Conservation (phyloP, 108 stramenopile species). For the Nitzschia palea region DNA sequence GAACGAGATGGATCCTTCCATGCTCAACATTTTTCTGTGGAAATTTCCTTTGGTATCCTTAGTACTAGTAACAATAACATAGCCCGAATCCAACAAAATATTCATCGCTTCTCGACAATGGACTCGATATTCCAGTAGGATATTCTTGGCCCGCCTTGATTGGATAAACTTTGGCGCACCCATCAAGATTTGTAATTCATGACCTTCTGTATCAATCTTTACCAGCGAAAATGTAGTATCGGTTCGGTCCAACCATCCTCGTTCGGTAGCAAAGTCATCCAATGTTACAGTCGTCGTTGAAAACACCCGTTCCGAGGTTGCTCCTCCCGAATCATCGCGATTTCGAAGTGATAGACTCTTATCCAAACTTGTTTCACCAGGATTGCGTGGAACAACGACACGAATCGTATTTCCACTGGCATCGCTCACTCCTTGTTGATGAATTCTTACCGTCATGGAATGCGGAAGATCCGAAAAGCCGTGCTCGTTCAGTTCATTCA, state of each 20-base stretch:
- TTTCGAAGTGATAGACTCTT: no score
- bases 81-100: neutral
- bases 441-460: neutral
- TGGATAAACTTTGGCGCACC: neutral
- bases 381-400: neutral
- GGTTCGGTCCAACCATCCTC: neutral
- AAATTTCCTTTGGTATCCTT: neutral
- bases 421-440: neutral
- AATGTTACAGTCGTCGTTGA: neutral
- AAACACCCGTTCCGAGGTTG: neutral
- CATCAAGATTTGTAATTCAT: neutral
- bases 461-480: neutral
- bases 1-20: no score
- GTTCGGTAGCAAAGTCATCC: neutral
- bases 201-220: neutral
- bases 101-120: neutral
- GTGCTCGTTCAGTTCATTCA: slow-evolving; percentile 21
- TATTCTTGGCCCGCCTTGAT: neutral
- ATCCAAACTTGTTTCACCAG: neutral
- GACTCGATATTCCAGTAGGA: neutral
- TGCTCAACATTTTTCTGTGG: neutral
- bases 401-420: neutral
- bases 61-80: neutral
- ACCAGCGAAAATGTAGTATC: neutral
- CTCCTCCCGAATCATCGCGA: no score